Evolutionary conservation across 805 yeast species (phyloP).

Genomic region (Candida nonsorbophila): DNA sequence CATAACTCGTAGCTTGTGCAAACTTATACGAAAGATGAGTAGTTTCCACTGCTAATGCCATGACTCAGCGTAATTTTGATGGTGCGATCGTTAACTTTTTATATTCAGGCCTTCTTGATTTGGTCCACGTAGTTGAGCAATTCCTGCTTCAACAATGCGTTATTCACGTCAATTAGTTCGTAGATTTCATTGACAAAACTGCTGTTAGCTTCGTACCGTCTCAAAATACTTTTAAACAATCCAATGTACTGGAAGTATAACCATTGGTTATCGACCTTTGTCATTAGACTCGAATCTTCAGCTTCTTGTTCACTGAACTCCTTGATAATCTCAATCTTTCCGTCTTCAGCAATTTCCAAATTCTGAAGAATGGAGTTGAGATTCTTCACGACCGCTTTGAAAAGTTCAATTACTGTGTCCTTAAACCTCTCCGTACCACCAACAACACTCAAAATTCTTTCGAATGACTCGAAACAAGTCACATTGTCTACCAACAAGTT

Average conservation of each 20-base stretch:
- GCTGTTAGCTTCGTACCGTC: conserved; percentile 19
- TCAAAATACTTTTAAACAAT: conserved; percentile 31
- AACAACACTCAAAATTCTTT: conserved; percentile 30
- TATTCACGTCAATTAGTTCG: conserved; percentile 9
- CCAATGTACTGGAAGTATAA: conserved; percentile 38
- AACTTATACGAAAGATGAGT: conserved; percentile 65
- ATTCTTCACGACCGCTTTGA: too few species aligned
- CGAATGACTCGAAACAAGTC: conserved; percentile 39
- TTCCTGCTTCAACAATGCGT: background rate
- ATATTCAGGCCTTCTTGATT: too few species aligned
- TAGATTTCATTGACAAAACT: too few species aligned
- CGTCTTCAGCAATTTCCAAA: conserved; percentile 10
- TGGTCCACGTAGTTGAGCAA: background rate
- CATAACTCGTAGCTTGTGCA: conserved; percentile 52
- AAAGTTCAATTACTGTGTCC: too few species aligned
- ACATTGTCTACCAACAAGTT: conserved; percentile 36
- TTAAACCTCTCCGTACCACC: too few species aligned
- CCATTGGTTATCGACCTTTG: conserved; percentile 33
- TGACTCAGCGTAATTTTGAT: background rate
- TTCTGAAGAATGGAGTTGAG: too few species aligned
- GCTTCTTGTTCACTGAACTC: conserved; percentile 21
- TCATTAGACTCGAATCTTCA: conserved; percentile 17
- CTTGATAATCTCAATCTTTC: conserved; percentile 17
- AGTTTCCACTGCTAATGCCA: conserved; percentile 52
- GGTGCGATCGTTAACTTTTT: background rate